phyloP scores from a whole-genome alignment of 73 alveolate species.

The Paramecium sexaurelia region DNA sequence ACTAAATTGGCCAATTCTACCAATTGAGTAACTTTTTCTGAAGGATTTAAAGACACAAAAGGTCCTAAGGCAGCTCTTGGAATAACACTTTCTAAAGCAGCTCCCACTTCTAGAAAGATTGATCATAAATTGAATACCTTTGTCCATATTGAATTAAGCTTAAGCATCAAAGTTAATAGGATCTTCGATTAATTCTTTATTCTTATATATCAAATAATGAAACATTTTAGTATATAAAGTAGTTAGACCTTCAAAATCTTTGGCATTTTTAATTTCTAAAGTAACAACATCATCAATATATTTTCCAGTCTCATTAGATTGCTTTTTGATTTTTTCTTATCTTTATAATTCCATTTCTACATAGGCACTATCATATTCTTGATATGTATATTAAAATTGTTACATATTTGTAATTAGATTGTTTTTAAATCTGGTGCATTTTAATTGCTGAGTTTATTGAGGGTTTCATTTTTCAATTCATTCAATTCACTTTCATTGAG shows the following conservation, averaged over 20 bases:
- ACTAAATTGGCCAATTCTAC: constrained; percentile 96
- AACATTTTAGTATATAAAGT: constrained; percentile 86
- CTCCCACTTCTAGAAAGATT: constrained; percentile 89
- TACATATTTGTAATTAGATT: constrained; percentile 77
- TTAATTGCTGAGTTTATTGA: constrained; percentile 71
- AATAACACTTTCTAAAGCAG: constrained; percentile 97
- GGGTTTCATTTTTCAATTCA: constrained; percentile 78
- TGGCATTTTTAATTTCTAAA: constrained; percentile 86
- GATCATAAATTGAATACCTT: constrained; percentile 57
- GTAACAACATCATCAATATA: constrained; percentile 90
- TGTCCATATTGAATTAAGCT: constrained; percentile 84
- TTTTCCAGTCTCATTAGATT: constrained; percentile 86
- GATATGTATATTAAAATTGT: neutral
- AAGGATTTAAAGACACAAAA: constrained; percentile 96
- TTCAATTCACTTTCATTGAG: constrained; percentile 85
- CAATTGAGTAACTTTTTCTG: constrained; percentile 97
- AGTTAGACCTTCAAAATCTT: constrained; percentile 93
- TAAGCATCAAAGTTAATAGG: constrained; percentile 59
- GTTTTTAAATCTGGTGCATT: constrained; percentile 72
- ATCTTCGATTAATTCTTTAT: constrained; percentile 72
- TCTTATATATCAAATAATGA: constrained; percentile 84
- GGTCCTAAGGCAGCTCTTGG: constrained; percentile 99
- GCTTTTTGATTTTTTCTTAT: constrained; percentile 76
- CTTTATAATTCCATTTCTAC: constrained; percentile 84
- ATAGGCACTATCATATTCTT: constrained; percentile 88